Conservation (phyloP, 2,329 filamentous ascomycete species). For the Fusarium dlaminii region DNA sequence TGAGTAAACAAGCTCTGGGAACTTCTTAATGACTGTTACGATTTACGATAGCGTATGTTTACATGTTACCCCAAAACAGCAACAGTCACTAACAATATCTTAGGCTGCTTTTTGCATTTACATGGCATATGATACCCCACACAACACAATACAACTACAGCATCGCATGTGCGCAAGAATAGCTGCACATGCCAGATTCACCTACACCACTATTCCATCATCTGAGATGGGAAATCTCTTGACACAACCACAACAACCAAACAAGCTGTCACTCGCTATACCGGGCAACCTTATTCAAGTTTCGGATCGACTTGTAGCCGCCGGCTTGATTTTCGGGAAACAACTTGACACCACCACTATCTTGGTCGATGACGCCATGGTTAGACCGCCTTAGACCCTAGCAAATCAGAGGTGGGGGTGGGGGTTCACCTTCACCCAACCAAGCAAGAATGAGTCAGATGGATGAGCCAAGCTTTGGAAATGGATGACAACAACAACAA, state of each 20-base stretch:
- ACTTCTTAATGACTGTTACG: slow-evolving; percentile 43
- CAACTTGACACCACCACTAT: slow-evolving; percentile 12
- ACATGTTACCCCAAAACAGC: background rate
- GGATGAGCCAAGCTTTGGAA: slow-evolving; percentile 4
- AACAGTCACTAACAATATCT: slow-evolving; percentile 29
- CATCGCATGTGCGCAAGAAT: slow-evolving; percentile 32
- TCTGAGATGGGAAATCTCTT: slow-evolving; percentile 13
- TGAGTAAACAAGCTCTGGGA: slow-evolving; percentile 50
- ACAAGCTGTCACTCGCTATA: slow-evolving; percentile 15
- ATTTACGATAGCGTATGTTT: slow-evolving; percentile 42
- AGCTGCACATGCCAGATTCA: slow-evolving; percentile 35
- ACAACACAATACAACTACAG: slow-evolving; percentile 14
- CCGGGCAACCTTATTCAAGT: slow-evolving; percentile 17
- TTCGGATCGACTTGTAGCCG: slow-evolving; percentile 23
- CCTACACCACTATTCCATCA: slow-evolving; percentile 33
- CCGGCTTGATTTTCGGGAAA: slow-evolving; percentile 22
- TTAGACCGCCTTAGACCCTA: slow-evolving; percentile 13
- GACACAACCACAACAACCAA: slow-evolving; percentile 5
- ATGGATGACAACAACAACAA: slow-evolving; percentile 34
- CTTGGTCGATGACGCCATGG: slow-evolving; percentile 35
- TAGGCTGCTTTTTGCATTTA: slow-evolving; percentile 40
- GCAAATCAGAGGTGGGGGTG: slow-evolving; percentile 27
- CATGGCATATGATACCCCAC: slow-evolving; percentile 36
- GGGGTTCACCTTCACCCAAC: slow-evolving; percentile 14
- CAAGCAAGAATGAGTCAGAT: slow-evolving; percentile 33